Conservation (phyloP, 2,329 filamentous ascomycete species). For the Penicillium nordicum region DNA sequence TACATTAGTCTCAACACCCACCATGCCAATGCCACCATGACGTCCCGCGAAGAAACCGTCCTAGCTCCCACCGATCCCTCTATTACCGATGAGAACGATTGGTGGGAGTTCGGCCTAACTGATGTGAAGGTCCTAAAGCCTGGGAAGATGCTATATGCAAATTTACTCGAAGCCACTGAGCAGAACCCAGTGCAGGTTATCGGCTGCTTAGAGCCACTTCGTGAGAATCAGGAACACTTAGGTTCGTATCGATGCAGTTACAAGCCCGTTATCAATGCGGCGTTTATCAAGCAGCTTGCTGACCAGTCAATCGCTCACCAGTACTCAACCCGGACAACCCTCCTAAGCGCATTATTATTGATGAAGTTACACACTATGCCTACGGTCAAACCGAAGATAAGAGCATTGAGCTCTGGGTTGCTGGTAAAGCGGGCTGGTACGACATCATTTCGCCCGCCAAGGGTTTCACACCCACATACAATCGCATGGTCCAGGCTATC, state of each 20-base stretch:
- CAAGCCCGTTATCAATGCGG: constrained; percentile 8
- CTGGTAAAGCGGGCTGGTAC: constrained; percentile 62
- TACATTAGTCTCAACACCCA: constrained; percentile 15
- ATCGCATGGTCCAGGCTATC: constrained; percentile 58
- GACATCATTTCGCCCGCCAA: constrained; percentile 51
- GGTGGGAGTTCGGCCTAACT: constrained; percentile 57
- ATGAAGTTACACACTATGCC: constrained; percentile 49
- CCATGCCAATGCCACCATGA: constrained; percentile 42
- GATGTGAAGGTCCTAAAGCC: constrained; percentile 53
- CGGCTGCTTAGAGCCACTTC: constrained; percentile 49
- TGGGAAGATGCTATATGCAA: constrained; percentile 50
- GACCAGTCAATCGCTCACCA: constrained; percentile 15
- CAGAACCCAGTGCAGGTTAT: constrained; percentile 55
- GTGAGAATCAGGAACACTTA: constrained; percentile 43
- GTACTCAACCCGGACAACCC: constrained; percentile 40
- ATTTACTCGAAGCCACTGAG: constrained; percentile 54
- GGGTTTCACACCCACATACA: constrained; percentile 52
- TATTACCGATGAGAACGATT: constrained; percentile 52
- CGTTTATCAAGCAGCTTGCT: constrained; percentile 10
- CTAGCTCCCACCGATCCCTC: constrained; percentile 44
- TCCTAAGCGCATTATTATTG: constrained; percentile 45
- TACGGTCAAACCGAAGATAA: constrained; percentile 55
- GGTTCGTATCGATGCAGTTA: constrained; percentile 31
- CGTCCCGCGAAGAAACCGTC: constrained; percentile 46
- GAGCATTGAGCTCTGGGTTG: constrained; percentile 58